phyloP scores from a whole-genome alignment of 176 grass and related monocot species.

The Rhynchospora breviuscula region DNA sequence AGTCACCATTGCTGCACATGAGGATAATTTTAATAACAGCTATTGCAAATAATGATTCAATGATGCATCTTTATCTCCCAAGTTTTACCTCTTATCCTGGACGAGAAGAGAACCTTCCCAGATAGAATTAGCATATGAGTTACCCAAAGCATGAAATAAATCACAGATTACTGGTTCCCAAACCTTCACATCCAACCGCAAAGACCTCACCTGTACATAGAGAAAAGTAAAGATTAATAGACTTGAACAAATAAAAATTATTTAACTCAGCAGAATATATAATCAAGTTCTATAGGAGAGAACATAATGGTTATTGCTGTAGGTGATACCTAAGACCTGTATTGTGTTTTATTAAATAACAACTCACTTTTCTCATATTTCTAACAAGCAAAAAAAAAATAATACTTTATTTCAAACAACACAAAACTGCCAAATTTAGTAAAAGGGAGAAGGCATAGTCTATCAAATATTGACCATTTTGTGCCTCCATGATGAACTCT shows the following conservation, averaged over 20 bases:
- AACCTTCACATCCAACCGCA: conserved; percentile 89
- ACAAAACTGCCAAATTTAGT: no score
- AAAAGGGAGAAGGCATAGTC: no score
- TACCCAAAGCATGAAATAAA: conserved; percentile 80
- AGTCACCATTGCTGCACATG: conserved; percentile 45
- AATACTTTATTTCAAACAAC: no score
- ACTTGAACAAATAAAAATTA: not conserved
- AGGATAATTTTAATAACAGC: conserved; percentile 7
- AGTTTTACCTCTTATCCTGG: conserved; percentile 56
- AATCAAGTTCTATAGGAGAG: not conserved
- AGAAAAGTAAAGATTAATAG: conserved; percentile 5
- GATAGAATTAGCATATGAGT: conserved; percentile 82
- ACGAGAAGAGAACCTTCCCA: conserved; percentile 86
- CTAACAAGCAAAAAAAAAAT: no score
- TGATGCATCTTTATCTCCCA: not conserved
- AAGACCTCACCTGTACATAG: conserved; percentile 72
- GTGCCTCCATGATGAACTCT: no score
- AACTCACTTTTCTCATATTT: no score
- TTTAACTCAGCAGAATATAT: not conserved
- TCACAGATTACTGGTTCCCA: conserved; percentile 88
- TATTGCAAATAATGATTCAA: conserved; percentile 16
- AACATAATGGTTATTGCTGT: no score
- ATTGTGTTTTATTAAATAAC: no score
- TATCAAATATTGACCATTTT: no score
- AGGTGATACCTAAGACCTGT: no score